Percentiles rank a stretch among this genome's conserved stretches.
These are phyloP conservation scores for Aureobasidium sp. DNA, from an alignment of 2,329 filamentous ascomycete species.

Conservation along the genomic window DNA sequence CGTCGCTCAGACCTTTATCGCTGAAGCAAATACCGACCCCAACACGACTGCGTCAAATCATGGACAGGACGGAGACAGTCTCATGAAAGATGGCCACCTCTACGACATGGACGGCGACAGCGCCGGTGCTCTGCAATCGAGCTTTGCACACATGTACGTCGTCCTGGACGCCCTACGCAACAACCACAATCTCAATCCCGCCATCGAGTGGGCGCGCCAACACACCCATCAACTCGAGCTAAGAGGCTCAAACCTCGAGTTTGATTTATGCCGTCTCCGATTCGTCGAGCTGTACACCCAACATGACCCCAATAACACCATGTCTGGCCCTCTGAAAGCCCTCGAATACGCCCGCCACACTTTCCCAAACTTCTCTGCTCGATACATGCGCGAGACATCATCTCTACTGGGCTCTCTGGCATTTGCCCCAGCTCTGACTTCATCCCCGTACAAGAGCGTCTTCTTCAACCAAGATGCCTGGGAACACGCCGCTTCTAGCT, in stretches of 20 bases:
- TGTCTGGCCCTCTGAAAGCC: slow-evolving; percentile 57
- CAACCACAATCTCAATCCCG: slow-evolving; percentile 65
- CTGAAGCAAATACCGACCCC: slow-evolving; percentile 34
- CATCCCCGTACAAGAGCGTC: slow-evolving; percentile 70
- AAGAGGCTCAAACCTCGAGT: slow-evolving; percentile 87
- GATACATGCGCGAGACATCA: slow-evolving; percentile 73
- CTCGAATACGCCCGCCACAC: slow-evolving; percentile 67
- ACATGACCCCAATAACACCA: slow-evolving; percentile 24
- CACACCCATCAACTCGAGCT: slow-evolving; percentile 67
- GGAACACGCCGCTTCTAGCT: slow-evolving; percentile 76
- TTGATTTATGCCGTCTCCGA: slow-evolving; percentile 83
- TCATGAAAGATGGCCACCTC: not conserved
- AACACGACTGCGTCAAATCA: not conserved
- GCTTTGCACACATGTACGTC: slow-evolving; percentile 85
- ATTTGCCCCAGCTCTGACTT: slow-evolving; percentile 64
- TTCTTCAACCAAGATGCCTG: slow-evolving; percentile 73
- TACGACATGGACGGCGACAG: slow-evolving; percentile 15
- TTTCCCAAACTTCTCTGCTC: slow-evolving; percentile 65
- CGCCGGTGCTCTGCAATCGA: slow-evolving; percentile 52
- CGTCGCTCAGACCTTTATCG: slow-evolving; percentile 77
- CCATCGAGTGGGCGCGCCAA: slow-evolving; percentile 76
- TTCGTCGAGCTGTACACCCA: slow-evolving; percentile 81
- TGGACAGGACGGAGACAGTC: not conserved
- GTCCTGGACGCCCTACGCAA: slow-evolving; percentile 73
- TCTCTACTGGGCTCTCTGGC: slow-evolving; percentile 75